These are phyloP conservation scores for Viridothelium virens DNA, from an alignment of 495 filamentous ascomycete species.

Conservation along the genomic window DNA sequence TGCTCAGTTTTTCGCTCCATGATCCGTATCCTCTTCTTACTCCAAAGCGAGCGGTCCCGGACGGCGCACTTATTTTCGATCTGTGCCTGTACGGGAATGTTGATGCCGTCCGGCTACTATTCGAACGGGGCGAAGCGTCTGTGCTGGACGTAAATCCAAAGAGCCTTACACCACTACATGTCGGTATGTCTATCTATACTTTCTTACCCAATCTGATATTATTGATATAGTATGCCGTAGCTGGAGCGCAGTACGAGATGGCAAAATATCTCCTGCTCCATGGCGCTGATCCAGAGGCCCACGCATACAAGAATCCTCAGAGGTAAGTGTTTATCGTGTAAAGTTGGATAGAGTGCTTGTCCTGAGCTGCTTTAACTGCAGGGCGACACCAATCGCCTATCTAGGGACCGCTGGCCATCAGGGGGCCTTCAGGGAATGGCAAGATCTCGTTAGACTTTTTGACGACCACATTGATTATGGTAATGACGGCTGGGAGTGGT, in stretches of 20 bases:
- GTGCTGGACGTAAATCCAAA: background rate
- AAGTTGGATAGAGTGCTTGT: too few relatives aligned
- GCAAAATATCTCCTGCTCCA: constrained; percentile 4
- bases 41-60: background rate
- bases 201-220: background rate
- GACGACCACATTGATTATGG: too few relatives aligned
- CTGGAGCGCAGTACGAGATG: background rate
- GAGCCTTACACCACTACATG: background rate
- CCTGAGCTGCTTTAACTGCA: background rate
- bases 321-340: too few relatives aligned
- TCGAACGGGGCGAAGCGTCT: background rate
- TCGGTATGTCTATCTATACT: background rate
- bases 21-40: background rate
- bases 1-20: background rate
- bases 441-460: background rate
- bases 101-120: background rate
- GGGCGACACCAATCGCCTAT: background rate
- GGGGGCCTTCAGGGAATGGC: background rate
- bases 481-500: too few relatives aligned
- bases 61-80: background rate
- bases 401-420: background rate
- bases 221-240: background rate
- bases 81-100: background rate
- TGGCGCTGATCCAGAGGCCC: background rate
- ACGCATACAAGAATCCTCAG: background rate